Conservation (phyloP, 2,329 filamentous ascomycete species). For the Penicillium thymicola region DNA sequence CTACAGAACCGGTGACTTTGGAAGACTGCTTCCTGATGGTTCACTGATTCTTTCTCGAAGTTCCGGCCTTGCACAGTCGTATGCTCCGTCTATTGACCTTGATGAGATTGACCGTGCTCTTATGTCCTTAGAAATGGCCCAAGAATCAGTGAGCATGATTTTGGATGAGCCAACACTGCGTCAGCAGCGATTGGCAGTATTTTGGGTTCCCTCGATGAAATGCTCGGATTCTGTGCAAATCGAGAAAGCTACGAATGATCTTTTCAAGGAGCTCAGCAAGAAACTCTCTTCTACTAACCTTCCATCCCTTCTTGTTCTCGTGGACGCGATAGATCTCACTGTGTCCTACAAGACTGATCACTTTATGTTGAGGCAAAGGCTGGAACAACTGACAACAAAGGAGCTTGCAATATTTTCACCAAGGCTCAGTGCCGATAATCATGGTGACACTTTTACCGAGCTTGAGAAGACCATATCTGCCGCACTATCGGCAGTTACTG, state of each 20-base stretch:
- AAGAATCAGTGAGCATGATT: slow-evolving; percentile 64
- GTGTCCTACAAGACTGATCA: slow-evolving; percentile 72
- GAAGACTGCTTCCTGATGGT: slow-evolving; percentile 72
- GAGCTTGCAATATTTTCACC: slow-evolving; percentile 45
- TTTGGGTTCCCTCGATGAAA: slow-evolving; percentile 57
- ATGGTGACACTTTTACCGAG: slow-evolving; percentile 48
- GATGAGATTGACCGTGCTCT: slow-evolving; percentile 68
- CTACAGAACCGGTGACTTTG: slow-evolving; percentile 80
- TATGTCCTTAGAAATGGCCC: slow-evolving; percentile 50
- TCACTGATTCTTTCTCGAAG: slow-evolving; percentile 70
- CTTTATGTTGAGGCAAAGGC: slow-evolving; percentile 48
- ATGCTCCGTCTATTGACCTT: slow-evolving; percentile 76
- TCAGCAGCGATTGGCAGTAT: slow-evolving; percentile 61
- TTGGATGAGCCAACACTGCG: slow-evolving; percentile 42
- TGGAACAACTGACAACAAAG: slow-evolving; percentile 46
- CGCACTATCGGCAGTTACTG: slow-evolving; percentile 53
- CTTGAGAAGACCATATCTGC: slow-evolving; percentile 57
- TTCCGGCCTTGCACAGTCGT: slow-evolving; percentile 75
- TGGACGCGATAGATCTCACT: slow-evolving; percentile 68
- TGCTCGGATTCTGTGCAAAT: slow-evolving; percentile 1
- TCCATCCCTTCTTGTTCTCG: slow-evolving; percentile 68
- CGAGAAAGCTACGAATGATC: slow-evolving; percentile 31
- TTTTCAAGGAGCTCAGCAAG: slow-evolving; percentile 56
- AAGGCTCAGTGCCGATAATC: slow-evolving; percentile 25
- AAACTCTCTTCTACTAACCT: slow-evolving; percentile 74